phyloP scores from a whole-genome alignment of 1,284 basidiomycete genomes.

The Leccinum angustisporum region DNA sequence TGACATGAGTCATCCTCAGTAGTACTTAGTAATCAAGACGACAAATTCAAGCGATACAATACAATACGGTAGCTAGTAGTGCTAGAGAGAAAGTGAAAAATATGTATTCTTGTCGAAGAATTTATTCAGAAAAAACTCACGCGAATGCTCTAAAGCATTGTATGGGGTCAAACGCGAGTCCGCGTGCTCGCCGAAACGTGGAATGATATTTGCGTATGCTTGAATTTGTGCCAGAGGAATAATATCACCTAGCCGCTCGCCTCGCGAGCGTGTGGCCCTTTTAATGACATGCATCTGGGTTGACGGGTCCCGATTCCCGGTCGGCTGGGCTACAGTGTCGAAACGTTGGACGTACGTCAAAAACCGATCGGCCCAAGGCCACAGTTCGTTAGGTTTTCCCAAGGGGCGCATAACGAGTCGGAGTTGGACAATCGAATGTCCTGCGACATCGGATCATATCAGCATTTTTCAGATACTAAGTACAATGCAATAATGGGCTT shows the following conservation, averaged over 20 bases:
- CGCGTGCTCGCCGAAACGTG: neutral
- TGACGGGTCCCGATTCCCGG: neutral
- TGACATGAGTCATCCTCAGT: neutral
- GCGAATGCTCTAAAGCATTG: neutral
- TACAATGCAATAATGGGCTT: neutral
- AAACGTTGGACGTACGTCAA: neutral
- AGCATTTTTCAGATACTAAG: neutral
- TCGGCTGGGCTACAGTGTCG: neutral
- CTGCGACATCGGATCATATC: neutral
- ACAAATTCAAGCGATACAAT: too few relatives aligned
- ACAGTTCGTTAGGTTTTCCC: neutral
- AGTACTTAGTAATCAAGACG: too few relatives aligned
- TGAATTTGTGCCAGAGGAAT: neutral
- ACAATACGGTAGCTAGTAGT: neutral
- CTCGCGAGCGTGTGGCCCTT: neutral
- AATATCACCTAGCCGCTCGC: neutral
- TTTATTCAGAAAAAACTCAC: neutral
- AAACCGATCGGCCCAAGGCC: neutral
- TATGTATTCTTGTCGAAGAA: neutral
- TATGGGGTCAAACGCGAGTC: neutral
- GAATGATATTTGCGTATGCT: neutral
- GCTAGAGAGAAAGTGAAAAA: neutral
- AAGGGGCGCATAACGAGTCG: neutral
- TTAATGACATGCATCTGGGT: neutral
- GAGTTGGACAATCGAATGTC: neutral